Percentiles rank a stretch among this genome's conserved stretches.
phyloP scores from a whole-genome alignment of 2,329 filamentous ascomycete species.

The Cladosporium cucumerinum region DNA sequence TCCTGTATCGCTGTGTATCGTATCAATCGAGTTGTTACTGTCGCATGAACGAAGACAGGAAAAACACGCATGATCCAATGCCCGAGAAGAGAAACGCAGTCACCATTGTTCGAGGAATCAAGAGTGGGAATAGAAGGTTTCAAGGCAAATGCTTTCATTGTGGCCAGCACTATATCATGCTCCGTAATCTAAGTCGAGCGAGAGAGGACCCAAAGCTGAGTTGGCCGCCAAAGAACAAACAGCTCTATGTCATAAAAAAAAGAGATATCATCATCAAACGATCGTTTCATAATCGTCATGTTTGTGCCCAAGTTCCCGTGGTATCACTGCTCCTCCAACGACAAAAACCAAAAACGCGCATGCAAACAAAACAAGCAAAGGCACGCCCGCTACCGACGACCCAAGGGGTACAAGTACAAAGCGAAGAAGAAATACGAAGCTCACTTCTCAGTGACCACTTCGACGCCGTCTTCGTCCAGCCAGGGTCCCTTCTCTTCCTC shows the following conservation, averaged over 20 bases:
- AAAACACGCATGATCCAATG: not conserved
- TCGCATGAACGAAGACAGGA: no score
- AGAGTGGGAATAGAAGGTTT: no score
- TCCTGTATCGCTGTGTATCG: not conserved
- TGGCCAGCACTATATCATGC: slow-evolving; percentile 2
- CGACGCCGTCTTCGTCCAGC: slow-evolving; percentile 61
- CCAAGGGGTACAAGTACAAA: slow-evolving; percentile 1
- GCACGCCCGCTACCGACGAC: not conserved
- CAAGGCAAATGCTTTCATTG: not conserved
- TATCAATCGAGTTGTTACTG: not conserved
- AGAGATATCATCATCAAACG: not conserved
- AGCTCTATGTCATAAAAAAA: not conserved
- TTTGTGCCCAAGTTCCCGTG: not conserved
- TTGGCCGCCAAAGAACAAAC: not conserved
- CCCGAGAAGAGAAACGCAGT: not conserved
- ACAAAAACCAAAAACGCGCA: not conserved
- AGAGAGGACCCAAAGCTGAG: not conserved
- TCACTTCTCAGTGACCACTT: not conserved
- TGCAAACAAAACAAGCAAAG: not conserved
- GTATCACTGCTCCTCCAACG: slow-evolving; percentile 1
- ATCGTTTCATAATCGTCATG: not conserved
- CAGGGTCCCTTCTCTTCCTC: slow-evolving; percentile 85
- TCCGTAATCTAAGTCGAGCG: not conserved
- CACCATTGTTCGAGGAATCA: no score
- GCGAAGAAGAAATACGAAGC: not conserved